Evolutionary conservation across 306 rosid genomes (phyloP).

Genomic region (Pyrus pyrifolia): DNA sequence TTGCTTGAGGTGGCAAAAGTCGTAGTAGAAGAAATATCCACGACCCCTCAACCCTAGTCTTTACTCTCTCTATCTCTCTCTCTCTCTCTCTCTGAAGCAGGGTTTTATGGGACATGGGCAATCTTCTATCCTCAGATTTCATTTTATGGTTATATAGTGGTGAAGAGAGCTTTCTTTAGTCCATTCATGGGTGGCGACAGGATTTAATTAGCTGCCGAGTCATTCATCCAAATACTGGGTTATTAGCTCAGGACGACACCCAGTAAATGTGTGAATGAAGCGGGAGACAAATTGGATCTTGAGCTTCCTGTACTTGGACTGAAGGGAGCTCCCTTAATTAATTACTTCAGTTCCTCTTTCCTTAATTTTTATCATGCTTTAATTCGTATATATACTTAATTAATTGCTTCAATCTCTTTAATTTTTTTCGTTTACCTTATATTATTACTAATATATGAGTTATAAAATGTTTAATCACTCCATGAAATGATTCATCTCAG

Average conservation of each 20-base stretch:
- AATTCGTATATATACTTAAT: not conserved
- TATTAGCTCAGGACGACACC: not conserved
- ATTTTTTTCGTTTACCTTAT: not conserved
- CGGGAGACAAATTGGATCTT: constrained; percentile 89
- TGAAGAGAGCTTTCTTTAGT: constrained; percentile 93
- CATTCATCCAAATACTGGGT: constrained; percentile 94
- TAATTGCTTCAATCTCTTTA: not conserved
- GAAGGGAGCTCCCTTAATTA: constrained; percentile 97
- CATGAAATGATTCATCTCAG: not conserved
- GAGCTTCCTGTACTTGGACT: constrained; percentile 82
- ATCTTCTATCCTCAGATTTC: not conserved
- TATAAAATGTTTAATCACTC: not conserved
- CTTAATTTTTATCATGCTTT: not conserved
- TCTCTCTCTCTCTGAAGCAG: not conserved
- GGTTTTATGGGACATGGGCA: not conserved
- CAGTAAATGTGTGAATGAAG: constrained; percentile 89
- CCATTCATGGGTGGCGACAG: constrained; percentile 55
- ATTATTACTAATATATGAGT: not conserved
- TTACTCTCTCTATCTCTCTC: too few species aligned
- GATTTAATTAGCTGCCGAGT: constrained; percentile 92
- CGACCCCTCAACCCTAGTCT: not conserved
- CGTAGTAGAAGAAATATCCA: not conserved
- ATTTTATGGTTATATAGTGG: not conserved
- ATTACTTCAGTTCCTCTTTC: not conserved
- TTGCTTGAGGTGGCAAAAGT: not conserved